Percentiles rank a stretch among this genome's conserved stretches.
phyloP scores from a whole-genome alignment of 495 filamentous ascomycete genomes.

The Podospora appendiculata region DNA sequence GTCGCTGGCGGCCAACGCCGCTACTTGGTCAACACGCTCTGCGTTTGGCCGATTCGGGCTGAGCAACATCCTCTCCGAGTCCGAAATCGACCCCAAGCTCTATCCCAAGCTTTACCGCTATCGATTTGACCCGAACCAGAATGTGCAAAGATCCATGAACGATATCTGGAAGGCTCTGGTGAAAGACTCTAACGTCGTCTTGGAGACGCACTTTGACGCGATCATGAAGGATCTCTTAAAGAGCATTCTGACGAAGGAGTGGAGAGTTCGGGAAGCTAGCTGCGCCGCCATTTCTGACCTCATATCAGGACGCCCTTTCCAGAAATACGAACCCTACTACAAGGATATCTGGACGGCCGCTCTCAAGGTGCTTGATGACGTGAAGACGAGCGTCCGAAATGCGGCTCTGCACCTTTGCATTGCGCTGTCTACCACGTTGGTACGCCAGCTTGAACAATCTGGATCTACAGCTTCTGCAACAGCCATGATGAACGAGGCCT shows the following conservation, averaged over 20 bases:
- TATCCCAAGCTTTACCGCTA: conserved; percentile 94
- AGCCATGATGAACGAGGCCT: conserved; percentile 70
- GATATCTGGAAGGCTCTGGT: conserved; percentile 93
- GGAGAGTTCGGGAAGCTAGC: conserved; percentile 85
- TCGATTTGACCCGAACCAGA: conserved; percentile 86
- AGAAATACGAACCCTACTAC: conserved; percentile 76
- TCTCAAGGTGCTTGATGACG: conserved; percentile 87
- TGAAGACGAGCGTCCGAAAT: conserved; percentile 79
- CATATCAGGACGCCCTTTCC: conserved; percentile 62
- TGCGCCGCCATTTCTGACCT: conserved; percentile 87
- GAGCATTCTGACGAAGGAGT: conserved; percentile 82
- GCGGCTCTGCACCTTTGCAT: conserved; percentile 78
- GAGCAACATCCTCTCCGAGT: conserved; percentile 82
- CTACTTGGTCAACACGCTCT: conserved; percentile 89
- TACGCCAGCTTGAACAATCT: conserved; percentile 76
- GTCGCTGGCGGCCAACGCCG: conserved; percentile 88
- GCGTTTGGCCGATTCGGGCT: conserved; percentile 92
- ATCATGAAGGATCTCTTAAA: conserved; percentile 83
- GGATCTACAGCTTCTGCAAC: conserved; percentile 61
- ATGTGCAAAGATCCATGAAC: conserved; percentile 90
- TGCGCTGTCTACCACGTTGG: conserved; percentile 71
- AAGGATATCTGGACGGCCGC: conserved; percentile 73
- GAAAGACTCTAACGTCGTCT: conserved; percentile 65
- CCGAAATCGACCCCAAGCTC: conserved; percentile 83
- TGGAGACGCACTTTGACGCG: conserved; percentile 69